These are phyloP conservation scores for Pseudozyma hubeiensis DNA, from an alignment of 1,284 basidiomycete genomes.

Conservation along the genomic window DNA sequence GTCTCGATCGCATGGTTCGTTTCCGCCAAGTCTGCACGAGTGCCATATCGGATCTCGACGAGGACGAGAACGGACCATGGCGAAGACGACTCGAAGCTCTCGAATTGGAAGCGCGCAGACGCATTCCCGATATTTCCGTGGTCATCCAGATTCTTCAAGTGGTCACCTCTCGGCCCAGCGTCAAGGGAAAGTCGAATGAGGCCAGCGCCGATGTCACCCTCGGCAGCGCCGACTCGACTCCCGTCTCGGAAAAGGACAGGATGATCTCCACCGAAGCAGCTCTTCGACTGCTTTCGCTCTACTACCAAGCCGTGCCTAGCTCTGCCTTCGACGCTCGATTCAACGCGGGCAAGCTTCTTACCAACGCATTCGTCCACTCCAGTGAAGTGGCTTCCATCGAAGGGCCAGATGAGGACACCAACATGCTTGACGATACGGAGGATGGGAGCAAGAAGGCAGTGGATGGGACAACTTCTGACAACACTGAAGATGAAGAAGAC, in stretches of 20 bases:
- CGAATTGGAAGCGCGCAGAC: constrained; percentile 52
- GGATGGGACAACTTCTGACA: neutral
- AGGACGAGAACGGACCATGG: constrained; percentile 72
- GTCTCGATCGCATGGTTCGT: constrained; percentile 45
- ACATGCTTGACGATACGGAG: constrained; percentile 2
- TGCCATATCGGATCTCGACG: constrained; percentile 74
- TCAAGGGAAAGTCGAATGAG: constrained; percentile 4
- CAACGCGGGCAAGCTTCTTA: constrained; percentile 84
- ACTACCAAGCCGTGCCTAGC: constrained; percentile 80
- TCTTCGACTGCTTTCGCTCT: constrained; percentile 83
- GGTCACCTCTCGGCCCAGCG: constrained; percentile 32
- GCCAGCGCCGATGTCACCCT: neutral
- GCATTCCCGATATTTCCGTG: constrained; percentile 64
- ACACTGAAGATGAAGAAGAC: constrained; percentile 58
- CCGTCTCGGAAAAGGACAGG: constrained; percentile 52
- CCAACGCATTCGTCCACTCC: constrained; percentile 70
- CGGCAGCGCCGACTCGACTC: constrained; percentile 31
- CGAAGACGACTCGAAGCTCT: constrained; percentile 22
- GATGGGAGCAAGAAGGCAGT: neutral
- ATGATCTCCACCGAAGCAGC: constrained; percentile 81
- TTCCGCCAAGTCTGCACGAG: constrained; percentile 34
- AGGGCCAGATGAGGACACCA: constrained; percentile 1
- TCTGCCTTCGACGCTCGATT: constrained; percentile 82
- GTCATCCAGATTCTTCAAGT: constrained; percentile 68
- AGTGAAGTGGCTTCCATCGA: neutral